A percentile compares a stretch with the other conserved stretches of the same genome.
Conservation (phyloP, 176 grass and related monocot genomes). For the Phoenix roebelenii region DNA sequence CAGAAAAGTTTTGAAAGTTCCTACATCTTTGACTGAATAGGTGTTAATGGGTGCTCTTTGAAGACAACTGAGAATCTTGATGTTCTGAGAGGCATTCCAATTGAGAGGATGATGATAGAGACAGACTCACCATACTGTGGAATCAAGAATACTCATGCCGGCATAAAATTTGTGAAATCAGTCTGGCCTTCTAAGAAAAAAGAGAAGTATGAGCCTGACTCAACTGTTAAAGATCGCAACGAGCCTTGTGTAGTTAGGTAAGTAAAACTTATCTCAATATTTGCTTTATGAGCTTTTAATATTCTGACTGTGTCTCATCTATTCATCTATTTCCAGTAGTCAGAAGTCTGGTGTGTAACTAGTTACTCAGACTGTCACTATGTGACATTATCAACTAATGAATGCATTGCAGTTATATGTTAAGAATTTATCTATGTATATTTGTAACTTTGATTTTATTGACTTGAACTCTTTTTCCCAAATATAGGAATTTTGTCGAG, state of each 20-base stretch:
- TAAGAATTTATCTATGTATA: no score
- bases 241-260: slow-evolving; percentile 95
- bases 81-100: slow-evolving; percentile 64
- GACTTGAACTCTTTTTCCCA: no score
- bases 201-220: slow-evolving; percentile 71
- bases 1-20: no score
- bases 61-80: slow-evolving; percentile 83
- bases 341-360: no score
- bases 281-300: no score
- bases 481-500: no score
- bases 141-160: slow-evolving; percentile 90
- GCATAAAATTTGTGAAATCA: slow-evolving; percentile 71
- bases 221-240: slow-evolving; percentile 72
- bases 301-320: no score
- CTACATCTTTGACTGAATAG: slow-evolving; percentile 10
- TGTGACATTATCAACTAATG: no score
- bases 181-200: slow-evolving; percentile 91
- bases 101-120: slow-evolving; percentile 86
- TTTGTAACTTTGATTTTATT: no score
- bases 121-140: slow-evolving; percentile 97
- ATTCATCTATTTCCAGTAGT: no score
- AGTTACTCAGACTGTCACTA: no score
- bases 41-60: slow-evolving; percentile 82
- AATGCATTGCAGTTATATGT: no score
- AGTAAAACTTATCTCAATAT: background rate